Evolutionary conservation across 225 moss, liverwort and hornwort species (phyloP).

Genomic region (Thuidium tamariscinum): DNA sequence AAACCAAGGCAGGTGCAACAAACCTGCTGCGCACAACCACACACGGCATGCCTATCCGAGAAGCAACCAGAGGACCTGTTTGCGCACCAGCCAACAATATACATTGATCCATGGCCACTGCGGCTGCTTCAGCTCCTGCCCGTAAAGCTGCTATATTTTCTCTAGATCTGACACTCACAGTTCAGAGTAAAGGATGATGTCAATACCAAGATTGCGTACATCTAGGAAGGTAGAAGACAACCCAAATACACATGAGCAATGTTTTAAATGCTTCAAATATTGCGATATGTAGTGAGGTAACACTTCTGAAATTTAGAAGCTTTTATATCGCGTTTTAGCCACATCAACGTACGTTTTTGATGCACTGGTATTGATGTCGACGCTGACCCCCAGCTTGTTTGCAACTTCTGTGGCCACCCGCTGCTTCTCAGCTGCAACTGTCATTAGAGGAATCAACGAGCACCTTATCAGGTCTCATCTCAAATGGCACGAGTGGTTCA

Average conservation of each 20-base stretch:
- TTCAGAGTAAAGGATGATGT: neutral
- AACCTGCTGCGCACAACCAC: constrained; percentile 95
- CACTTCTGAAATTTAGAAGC: neutral
- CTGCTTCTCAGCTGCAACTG: constrained; percentile 93
- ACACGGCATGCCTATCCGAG: constrained; percentile 90
- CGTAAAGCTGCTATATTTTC: constrained; percentile 72
- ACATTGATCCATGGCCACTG: constrained; percentile 45
- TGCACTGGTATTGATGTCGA: constrained; percentile 61
- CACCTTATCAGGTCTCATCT: neutral
- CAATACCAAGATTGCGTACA: neutral
- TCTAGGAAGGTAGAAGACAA: neutral
- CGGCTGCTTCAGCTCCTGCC: constrained; percentile 73
- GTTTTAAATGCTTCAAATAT: neutral
- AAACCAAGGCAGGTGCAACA: neutral
- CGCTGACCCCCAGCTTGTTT: constrained; percentile 63
- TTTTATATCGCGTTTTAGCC: neutral
- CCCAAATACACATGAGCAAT: neutral
- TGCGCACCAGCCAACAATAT: constrained; percentile 68
- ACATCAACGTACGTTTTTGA: constrained; percentile 31
- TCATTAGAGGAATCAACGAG: neutral
- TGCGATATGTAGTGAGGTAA: neutral
- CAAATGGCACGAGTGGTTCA: neutral
- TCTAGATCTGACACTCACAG: constrained; percentile 41
- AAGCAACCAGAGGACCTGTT: constrained; percentile 62
- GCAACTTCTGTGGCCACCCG: constrained; percentile 81